Percentiles rank a stretch among this genome's conserved stretches.
phyloP scores from a whole-genome alignment of 2,329 filamentous ascomycete species.

The Monosporascus sp. region DNA sequence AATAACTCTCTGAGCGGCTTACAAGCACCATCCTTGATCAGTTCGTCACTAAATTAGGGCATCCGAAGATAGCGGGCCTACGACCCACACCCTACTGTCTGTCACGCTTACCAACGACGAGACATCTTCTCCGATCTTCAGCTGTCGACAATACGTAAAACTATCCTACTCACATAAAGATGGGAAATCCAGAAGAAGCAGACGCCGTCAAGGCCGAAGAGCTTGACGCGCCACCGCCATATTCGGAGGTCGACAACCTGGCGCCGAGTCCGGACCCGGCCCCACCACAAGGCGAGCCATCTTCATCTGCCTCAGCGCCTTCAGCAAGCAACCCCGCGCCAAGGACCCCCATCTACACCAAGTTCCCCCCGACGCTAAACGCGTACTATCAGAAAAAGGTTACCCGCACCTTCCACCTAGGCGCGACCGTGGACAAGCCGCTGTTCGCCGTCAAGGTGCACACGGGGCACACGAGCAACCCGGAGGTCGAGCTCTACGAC shows the following conservation, averaged over 20 bases:
- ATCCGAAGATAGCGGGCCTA: no score
- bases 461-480: conserved; percentile 11
- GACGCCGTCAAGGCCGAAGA: background rate
- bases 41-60: no score
- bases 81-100: no score
- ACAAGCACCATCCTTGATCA: no score
- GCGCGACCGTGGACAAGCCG: conserved; percentile 11
- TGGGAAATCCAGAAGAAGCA: conserved; percentile 8
- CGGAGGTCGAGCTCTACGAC: conserved; percentile 12
- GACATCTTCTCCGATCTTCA: no score
- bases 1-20: no score
- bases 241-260: conserved; percentile 1
- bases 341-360: no score
- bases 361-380: conserved; percentile 15
- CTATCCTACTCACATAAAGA: background rate
- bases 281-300: background rate
- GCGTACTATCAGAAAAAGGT: conserved; percentile 12
- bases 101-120: no score
- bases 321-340: background rate
- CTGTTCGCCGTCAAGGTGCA: conserved; percentile 15
- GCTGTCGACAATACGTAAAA: no score
- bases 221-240: conserved; percentile 6
- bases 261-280: background rate
- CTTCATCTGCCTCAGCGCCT: background rate
- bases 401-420: conserved; percentile 12